phyloP scores from a whole-genome alignment of 2,329 filamentous ascomycete genomes.

The Cercospora beticola region DNA sequence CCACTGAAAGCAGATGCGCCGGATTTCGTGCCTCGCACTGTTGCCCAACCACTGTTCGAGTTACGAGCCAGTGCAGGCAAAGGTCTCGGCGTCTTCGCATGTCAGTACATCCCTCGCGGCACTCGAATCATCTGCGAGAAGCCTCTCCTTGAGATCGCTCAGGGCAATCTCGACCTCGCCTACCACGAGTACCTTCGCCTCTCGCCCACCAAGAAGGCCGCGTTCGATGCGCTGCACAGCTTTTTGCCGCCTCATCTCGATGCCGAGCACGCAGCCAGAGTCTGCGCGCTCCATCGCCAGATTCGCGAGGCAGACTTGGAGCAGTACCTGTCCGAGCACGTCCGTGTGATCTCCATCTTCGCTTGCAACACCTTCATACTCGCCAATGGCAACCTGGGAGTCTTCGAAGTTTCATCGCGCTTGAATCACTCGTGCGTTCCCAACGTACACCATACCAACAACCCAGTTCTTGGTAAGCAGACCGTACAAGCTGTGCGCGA shows the following conservation, averaged over 20 bases:
- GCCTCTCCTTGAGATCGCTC: conserved; percentile 24
- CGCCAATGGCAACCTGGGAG: conserved; percentile 15
- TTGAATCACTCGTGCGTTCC: conserved; percentile 34
- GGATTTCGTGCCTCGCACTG: not conserved
- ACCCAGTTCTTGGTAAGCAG: conserved; percentile 17
- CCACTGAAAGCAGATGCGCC: conserved; percentile 9
- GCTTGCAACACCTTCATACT: conserved; percentile 30
- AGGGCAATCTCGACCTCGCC: conserved; percentile 18
- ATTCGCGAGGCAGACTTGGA: conserved; percentile 15
- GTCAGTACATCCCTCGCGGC: conserved; percentile 25
- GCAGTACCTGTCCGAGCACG: conserved; percentile 20
- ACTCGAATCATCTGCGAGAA: conserved; percentile 31
- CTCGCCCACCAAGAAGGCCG: conserved; percentile 14
- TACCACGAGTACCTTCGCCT: conserved; percentile 28
- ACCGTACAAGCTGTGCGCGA: conserved; percentile 33
- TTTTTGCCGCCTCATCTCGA: conserved; percentile 21
- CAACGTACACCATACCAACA: conserved; percentile 30
- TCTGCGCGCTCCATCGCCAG: conserved; percentile 10
- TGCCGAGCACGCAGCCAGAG: conserved; percentile 22
- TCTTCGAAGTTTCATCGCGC: conserved; percentile 24
- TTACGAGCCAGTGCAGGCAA: conserved; percentile 23
- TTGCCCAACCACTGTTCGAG: conserved; percentile 14
- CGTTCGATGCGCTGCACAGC: conserved; percentile 26
- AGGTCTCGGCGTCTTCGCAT: conserved; percentile 32
- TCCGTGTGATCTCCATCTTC: conserved; percentile 31